Evolutionary conservation across 2,329 filamentous ascomycete species (phyloP).

Genomic region (Lasiodiplodia sp.): DNA sequence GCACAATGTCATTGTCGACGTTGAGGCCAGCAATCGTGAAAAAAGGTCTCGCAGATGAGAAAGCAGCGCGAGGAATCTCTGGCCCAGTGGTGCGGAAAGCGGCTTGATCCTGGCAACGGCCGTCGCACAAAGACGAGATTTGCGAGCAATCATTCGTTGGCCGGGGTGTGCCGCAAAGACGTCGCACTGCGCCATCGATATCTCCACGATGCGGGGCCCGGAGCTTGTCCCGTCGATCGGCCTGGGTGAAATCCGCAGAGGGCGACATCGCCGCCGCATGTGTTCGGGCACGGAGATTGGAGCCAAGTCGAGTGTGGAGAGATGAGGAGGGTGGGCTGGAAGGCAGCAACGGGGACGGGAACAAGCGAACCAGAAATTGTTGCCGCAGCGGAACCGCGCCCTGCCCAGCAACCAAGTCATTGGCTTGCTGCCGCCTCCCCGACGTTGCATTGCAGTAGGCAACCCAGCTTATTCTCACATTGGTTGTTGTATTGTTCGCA

Average conservation of each 20-base stretch:
- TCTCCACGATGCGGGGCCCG: not conserved
- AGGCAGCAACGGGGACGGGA: not conserved
- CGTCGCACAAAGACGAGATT: not conserved
- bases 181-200: not conserved
- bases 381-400: not conserved
- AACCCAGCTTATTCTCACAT: not conserved
- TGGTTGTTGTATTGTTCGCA: not conserved
- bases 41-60: not conserved
- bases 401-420: not conserved
- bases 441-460: not conserved
- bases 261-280: not conserved
- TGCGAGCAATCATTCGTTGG: conserved; percentile 17
- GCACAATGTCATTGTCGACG: not conserved
- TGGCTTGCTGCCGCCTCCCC: not conserved
- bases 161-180: not conserved
- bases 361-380: not conserved
- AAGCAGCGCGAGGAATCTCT: not conserved
- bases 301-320: not conserved
- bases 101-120: not conserved
- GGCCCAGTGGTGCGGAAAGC: not conserved
- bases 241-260: not conserved
- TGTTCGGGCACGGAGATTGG: not conserved
- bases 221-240: not conserved
- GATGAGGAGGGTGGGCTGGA: not conserved
- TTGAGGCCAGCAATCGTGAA: not conserved